These are phyloP conservation scores for Apium graveolens DNA, from an alignment of 129 eudicot genomes.

Conservation along the genomic window DNA sequence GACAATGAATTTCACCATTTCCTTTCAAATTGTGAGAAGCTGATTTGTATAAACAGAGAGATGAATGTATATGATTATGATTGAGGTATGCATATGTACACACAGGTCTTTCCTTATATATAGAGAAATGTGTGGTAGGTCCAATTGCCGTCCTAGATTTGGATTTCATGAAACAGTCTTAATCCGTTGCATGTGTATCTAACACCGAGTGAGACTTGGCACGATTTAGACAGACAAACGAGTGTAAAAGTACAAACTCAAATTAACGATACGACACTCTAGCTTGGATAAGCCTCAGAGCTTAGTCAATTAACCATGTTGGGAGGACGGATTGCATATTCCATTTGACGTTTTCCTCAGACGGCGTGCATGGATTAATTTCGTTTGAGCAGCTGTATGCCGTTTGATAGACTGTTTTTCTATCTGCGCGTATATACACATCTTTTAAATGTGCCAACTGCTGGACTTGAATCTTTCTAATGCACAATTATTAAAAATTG, in stretches of 20 bases:
- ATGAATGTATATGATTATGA: background rate
- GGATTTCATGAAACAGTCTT: background rate
- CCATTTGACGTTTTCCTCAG: too few species aligned
- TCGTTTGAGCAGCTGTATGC: too few species aligned
- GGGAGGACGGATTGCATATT: background rate
- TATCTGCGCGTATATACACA: too few species aligned
- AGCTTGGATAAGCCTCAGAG: background rate
- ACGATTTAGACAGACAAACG: background rate
- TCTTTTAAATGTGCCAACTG: too few species aligned
- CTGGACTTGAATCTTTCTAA: too few species aligned
- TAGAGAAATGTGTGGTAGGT: background rate
- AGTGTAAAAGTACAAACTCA: background rate
- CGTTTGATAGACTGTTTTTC: too few species aligned
- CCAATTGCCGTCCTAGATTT: background rate
- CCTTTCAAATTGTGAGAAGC: too few species aligned
- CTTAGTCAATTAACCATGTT: background rate
- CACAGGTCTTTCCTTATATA: background rate
- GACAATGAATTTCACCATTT: background rate
- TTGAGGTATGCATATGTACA: background rate
- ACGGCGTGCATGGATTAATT: too few species aligned
- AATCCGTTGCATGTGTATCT: background rate
- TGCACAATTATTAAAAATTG: too few species aligned
- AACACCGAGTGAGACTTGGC: background rate
- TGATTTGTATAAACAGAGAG: background rate
- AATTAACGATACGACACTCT: background rate